phyloP scores from a whole-genome alignment of 495 filamentous ascomycete genomes.

The Opeltia flavorubescens region DNA sequence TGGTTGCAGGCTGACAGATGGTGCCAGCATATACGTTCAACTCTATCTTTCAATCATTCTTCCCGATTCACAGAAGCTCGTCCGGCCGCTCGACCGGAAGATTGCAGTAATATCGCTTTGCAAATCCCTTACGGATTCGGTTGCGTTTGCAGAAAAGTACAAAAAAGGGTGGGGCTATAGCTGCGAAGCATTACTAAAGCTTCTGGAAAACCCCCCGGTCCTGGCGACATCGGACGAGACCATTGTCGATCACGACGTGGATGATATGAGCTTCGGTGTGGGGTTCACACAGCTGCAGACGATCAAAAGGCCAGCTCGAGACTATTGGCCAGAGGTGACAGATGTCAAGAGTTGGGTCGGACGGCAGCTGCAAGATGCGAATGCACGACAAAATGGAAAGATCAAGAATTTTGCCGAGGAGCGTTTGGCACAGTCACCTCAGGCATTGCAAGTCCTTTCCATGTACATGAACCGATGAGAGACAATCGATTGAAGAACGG shows the following conservation, averaged over 20 bases:
- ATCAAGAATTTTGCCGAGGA: slow-evolving; percentile 44
- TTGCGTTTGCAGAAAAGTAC: slow-evolving; percentile 58
- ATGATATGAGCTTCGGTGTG: slow-evolving; percentile 86
- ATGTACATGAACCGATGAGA: slow-evolving; percentile 36
- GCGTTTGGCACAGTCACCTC: slow-evolving; percentile 31
- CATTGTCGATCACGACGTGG: slow-evolving; percentile 72
- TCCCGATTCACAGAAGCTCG: slow-evolving; percentile 75
- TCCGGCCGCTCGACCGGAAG: slow-evolving; percentile 79
- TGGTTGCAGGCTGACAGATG: slow-evolving; percentile 14
- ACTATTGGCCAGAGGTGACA: slow-evolving; percentile 69
- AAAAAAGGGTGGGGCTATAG: slow-evolving; percentile 84
- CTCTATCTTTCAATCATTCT: slow-evolving; percentile 78
- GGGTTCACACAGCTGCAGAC: slow-evolving; percentile 88
- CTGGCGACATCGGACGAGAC: slow-evolving; percentile 58
- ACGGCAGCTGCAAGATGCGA: slow-evolving; percentile 49
- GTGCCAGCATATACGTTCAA: slow-evolving; percentile 54
- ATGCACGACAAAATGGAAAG: slow-evolving; percentile 38
- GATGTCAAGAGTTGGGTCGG: slow-evolving; percentile 74
- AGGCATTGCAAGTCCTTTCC: slow-evolving; percentile 38
- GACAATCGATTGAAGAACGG: background rate
- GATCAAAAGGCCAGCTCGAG: slow-evolving; percentile 50
- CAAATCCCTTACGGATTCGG: slow-evolving; percentile 72
- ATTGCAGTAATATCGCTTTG: slow-evolving; percentile 82
- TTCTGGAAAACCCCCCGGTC: slow-evolving; percentile 74
- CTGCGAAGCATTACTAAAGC: slow-evolving; percentile 68